Evolutionary conservation across 768 basidiomycete species (phyloP).

Genomic region (Glaciozyma martinii): DNA sequence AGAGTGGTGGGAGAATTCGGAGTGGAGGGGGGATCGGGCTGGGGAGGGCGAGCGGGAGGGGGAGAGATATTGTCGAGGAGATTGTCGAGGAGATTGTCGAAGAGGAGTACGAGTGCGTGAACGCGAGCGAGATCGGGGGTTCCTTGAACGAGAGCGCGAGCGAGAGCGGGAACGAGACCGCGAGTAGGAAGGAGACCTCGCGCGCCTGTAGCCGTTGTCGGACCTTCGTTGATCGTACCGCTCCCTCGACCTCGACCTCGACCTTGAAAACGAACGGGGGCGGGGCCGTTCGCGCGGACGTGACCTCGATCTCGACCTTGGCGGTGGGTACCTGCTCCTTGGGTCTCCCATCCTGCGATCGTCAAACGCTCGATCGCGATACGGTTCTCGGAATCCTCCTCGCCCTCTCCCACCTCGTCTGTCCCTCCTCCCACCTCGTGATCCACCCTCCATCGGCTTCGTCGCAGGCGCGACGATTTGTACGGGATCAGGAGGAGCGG

Average conservation of each 20-base stretch:
- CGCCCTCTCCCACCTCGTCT: background rate
- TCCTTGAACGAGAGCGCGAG: background rate
- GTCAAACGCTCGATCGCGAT: background rate
- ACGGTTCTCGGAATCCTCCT: background rate
- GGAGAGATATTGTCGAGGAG: background rate
- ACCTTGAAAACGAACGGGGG: background rate
- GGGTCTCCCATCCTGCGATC: background rate
- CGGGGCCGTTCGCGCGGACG: background rate
- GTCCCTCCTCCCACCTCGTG: background rate
- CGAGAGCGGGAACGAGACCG: background rate
- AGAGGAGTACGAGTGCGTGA: background rate
- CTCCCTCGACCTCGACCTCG: background rate
- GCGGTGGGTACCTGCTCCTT: background rate
- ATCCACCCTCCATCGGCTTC: background rate
- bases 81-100: background rate
- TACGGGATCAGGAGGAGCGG: background rate
- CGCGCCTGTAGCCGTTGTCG: background rate
- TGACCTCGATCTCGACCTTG: background rate
- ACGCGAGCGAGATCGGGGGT: background rate
- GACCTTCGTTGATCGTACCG: background rate
- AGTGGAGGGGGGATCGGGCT: background rate
- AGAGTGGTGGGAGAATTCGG: background rate
- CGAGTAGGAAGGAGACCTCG: background rate
- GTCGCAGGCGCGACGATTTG: too few relatives aligned
- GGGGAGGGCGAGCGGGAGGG: background rate